Evolutionary conservation across 352 stramenopile genomes (phyloP).

Genomic region (Globisporangium lucens): DNA sequence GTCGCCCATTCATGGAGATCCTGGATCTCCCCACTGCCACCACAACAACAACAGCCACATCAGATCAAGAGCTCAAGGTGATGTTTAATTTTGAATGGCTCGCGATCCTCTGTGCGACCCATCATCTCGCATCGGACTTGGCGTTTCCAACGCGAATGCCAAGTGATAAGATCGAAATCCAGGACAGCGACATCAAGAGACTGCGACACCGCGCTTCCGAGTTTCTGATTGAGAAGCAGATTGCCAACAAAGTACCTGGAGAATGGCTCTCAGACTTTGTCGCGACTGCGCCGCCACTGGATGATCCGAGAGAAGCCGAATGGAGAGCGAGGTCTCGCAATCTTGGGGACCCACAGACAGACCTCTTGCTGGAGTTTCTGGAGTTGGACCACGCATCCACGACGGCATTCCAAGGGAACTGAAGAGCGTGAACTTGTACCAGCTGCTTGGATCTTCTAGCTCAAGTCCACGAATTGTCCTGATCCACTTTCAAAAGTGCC

Average conservation of each 20-base stretch:
- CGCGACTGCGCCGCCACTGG: conserved; percentile 20
- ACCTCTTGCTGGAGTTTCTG: conserved; percentile 74
- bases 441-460: too few relatives aligned
- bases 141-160: conserved; percentile 25
- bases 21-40: conserved; percentile 32
- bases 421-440: background rate
- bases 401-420: background rate
- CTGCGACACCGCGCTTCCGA: conserved; percentile 10
- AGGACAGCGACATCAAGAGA: conserved; percentile 1
- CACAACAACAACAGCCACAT: background rate
- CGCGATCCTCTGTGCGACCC: conserved; percentile 70
- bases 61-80: conserved; percentile 25
- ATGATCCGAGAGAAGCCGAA: background rate
- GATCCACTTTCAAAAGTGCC: too few relatives aligned
- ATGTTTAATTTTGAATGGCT: conserved; percentile 87
- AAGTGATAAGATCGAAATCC: conserved; percentile 24
- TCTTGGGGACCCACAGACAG: conserved; percentile 86
- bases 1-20: conserved; percentile 86
- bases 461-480: too few relatives aligned
- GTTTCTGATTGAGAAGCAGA: background rate
- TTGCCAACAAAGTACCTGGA: conserved; percentile 1
- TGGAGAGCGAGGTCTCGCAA: conserved; percentile 5
- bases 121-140: conserved; percentile 40
- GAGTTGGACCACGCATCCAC: conserved; percentile 75
- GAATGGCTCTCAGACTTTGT: conserved; percentile 30